Percentiles rank a stretch among this genome's conserved stretches.
phyloP scores from a whole-genome alignment of 441 rosid genomes.

The Cnidoscolus chayamansa region DNA sequence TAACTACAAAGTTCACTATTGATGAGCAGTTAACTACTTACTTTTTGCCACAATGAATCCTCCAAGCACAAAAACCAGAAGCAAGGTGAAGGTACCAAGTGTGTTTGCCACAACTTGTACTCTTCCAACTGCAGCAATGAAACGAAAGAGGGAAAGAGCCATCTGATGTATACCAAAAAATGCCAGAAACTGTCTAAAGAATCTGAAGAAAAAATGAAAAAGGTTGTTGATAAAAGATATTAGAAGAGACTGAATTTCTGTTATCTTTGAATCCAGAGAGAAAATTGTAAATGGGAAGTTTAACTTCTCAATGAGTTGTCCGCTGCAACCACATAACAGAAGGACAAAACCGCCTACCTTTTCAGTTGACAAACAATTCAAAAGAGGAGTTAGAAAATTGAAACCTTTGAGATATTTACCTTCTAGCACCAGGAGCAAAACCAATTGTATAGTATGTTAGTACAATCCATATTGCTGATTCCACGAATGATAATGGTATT shows the following conservation, averaged over 20 bases:
- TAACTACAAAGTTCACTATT: background rate
- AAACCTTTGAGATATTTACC: slow-evolving; percentile 36
- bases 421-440: slow-evolving; percentile 69
- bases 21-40: slow-evolving; percentile 22
- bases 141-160: slow-evolving; percentile 87
- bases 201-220: slow-evolving; percentile 39
- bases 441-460: slow-evolving; percentile 75
- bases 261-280: background rate
- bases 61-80: slow-evolving; percentile 72
- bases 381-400: background rate
- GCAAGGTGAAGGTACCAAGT: slow-evolving; percentile 60
- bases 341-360: background rate
- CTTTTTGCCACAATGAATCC: slow-evolving; percentile 83
- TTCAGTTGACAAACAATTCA: background rate
- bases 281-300: background rate
- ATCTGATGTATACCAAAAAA: slow-evolving; percentile 70
- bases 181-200: slow-evolving; percentile 72
- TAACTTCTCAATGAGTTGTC: background rate
- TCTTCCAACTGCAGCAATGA: slow-evolving; percentile 83
- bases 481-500: slow-evolving; percentile 67
- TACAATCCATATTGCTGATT: slow-evolving; percentile 56
- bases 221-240: slow-evolving; percentile 18
- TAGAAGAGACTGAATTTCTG: background rate
- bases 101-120: slow-evolving; percentile 66
- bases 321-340: background rate